Percentiles rank a stretch among this genome's conserved stretches.
Evolutionary conservation across 2,329 filamentous ascomycete species (phyloP).

Genomic region (Rutstroemia sp.): DNA sequence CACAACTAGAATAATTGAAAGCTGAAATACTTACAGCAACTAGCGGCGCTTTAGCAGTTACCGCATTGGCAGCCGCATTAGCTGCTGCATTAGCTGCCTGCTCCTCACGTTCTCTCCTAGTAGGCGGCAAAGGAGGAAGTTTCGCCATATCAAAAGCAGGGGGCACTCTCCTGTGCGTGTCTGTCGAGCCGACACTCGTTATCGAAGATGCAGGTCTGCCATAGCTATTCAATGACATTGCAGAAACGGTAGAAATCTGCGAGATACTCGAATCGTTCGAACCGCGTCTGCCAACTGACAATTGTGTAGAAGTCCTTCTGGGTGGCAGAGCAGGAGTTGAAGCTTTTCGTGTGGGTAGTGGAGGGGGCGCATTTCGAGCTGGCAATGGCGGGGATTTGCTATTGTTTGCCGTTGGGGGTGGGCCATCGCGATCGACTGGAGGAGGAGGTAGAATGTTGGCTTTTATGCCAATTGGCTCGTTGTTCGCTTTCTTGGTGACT

Average conservation of each 20-base stretch:
- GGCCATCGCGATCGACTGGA: constrained; percentile 24
- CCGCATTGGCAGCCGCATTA: constrained; percentile 36
- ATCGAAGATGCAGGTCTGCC: constrained; percentile 35
- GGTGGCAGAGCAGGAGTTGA: constrained; percentile 24
- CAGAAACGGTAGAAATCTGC: constrained; percentile 46
- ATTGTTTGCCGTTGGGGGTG: constrained; percentile 8
- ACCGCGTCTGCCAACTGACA: constrained; percentile 35
- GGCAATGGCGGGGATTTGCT: constrained; percentile 20
- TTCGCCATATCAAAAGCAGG: constrained; percentile 49
- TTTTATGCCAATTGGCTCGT: constrained; percentile 21
- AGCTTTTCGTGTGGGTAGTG: constrained; percentile 43
- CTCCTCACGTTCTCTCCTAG: constrained; percentile 44
- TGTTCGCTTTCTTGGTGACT: constrained; percentile 19
- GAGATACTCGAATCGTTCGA: constrained; percentile 54
- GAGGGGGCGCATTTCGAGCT: constrained; percentile 34
- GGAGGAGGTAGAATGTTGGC: constrained; percentile 25
- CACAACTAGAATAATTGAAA: neutral
- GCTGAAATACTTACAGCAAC: constrained; percentile 3
- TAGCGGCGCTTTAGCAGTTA: constrained; percentile 22
- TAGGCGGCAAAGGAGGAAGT: constrained; percentile 50
- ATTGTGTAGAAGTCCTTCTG: constrained; percentile 21
- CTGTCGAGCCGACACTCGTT: constrained; percentile 40
- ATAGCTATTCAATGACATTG: constrained; percentile 37
- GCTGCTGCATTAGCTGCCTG: constrained; percentile 38
- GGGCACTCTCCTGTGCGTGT: constrained; percentile 42